Percentiles rank a stretch among this genome's conserved stretches.
Conservation (phyloP, 2,329 filamentous ascomycete genomes). For the Curvularia lunata region DNA sequence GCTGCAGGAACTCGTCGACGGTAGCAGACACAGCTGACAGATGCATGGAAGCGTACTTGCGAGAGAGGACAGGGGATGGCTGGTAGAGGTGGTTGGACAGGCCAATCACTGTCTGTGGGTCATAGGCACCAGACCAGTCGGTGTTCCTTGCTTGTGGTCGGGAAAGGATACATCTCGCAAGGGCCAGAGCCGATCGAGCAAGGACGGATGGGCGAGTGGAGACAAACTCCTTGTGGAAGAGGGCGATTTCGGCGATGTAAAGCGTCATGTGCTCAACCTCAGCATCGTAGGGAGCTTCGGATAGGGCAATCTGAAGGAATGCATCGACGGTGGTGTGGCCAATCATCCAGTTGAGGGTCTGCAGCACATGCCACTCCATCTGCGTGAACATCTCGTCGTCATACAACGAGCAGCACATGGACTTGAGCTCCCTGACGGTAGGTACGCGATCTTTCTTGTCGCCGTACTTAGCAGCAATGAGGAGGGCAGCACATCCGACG, state of each 20-base stretch:
- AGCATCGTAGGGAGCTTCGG: slow-evolving; percentile 74
- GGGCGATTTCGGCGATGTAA: slow-evolving; percentile 92
- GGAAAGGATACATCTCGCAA: slow-evolving; percentile 84
- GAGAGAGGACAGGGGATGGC: slow-evolving; percentile 69
- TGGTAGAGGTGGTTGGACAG: slow-evolving; percentile 70
- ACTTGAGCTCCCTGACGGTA: slow-evolving; percentile 94
- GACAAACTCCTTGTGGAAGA: slow-evolving; percentile 97
- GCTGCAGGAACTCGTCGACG: slow-evolving; percentile 70
- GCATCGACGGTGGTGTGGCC: slow-evolving; percentile 95
- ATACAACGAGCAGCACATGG: slow-evolving; percentile 98
- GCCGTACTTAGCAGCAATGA: slow-evolving; percentile 98
- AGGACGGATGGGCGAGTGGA: slow-evolving; percentile 90
- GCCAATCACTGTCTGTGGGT: slow-evolving; percentile 69
- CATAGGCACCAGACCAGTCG: slow-evolving; percentile 75
- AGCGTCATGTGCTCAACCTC: slow-evolving; percentile 94
- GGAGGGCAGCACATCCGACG: slow-evolving; percentile 91
- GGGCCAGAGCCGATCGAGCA: slow-evolving; percentile 82
- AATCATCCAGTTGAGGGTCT: slow-evolving; percentile 94
- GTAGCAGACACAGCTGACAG: slow-evolving; percentile 69
- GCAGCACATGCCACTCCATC: slow-evolving; percentile 99
- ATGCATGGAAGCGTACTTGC: slow-evolving; percentile 72
- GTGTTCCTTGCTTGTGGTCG: slow-evolving; percentile 76
- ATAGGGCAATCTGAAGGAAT: slow-evolving; percentile 86
- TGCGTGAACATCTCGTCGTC: slow-evolving; percentile 99
- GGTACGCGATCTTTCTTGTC: slow-evolving; percentile 99